These are phyloP conservation scores for Coccomyxa sp. DNA, from an alignment of 139 green algal genomes.

Conservation along the genomic window DNA sequence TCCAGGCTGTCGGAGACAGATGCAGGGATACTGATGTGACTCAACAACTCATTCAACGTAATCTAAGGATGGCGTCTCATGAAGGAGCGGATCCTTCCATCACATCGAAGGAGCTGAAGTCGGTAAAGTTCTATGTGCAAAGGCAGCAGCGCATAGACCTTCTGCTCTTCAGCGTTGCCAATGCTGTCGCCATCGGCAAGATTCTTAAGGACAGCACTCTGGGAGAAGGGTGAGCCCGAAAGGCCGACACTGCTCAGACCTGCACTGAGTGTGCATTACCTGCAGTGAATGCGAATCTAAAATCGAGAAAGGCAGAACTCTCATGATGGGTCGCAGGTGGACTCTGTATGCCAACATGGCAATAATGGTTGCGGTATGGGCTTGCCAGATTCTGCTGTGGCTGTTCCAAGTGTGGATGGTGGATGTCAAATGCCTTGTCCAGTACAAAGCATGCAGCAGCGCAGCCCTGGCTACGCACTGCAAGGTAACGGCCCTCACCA, in stretches of 20 bases:
- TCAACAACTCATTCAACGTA: too few species aligned
- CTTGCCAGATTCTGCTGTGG: constrained; percentile 35
- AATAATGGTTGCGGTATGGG: neutral
- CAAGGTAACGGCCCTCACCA: constrained; percentile 11
- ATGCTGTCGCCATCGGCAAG: neutral
- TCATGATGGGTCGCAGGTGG: too few species aligned
- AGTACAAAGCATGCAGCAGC: constrained; percentile 15
- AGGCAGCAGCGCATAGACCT: neutral
- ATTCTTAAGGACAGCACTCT: neutral
- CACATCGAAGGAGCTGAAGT: neutral
- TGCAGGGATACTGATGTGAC: too few species aligned
- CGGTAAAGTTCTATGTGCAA: neutral
- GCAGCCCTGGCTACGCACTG: constrained; percentile 13
- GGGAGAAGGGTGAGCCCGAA: neutral
- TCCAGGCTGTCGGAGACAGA: too few species aligned
- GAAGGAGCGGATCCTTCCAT: too few species aligned
- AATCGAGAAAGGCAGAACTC: too few species aligned
- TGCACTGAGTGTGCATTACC: too few species aligned
- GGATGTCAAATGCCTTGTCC: constrained; percentile 24
- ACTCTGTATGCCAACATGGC: neutral
- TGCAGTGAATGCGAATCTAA: too few species aligned
- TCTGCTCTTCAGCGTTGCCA: neutral
- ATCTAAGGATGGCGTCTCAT: too few species aligned
- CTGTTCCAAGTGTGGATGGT: constrained; percentile 61
- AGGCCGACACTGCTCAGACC: too few species aligned